Evolutionary conservation across 495 filamentous ascomycete species (phyloP).

Genomic region (Xylaria scruposa): DNA sequence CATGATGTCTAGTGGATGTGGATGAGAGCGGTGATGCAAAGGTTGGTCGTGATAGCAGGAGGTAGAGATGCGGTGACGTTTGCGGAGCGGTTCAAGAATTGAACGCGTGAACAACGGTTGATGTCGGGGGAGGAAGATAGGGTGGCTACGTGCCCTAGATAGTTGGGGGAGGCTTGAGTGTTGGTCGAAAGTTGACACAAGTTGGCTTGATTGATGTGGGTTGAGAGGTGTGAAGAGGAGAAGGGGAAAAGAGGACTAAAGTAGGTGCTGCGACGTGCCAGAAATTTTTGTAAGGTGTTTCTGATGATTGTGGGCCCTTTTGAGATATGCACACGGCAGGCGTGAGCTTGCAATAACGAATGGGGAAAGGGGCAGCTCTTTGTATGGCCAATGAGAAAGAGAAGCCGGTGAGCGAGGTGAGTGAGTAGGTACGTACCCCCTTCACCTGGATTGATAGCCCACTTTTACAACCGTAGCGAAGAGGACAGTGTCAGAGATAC

Average conservation of each 20-base stretch:
- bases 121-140: conserved; percentile 67
- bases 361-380: conserved; percentile 20
- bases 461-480: not conserved
- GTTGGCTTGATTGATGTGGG: conserved; percentile 50
- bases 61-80: conserved; percentile 50
- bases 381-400: conserved; percentile 21
- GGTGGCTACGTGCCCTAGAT: conserved; percentile 94
- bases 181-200: conserved; percentile 47
- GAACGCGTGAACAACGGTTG: conserved; percentile 61
- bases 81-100: conserved; percentile 50
- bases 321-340: conserved; percentile 37
- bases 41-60: conserved; percentile 3
- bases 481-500: not conserved
- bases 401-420: not conserved
- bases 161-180: conserved; percentile 46
- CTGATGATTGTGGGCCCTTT: conserved; percentile 43
- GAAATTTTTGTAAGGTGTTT: conserved; percentile 59
- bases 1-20: conserved; percentile 56
- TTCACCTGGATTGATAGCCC: not conserved
- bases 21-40: conserved; percentile 22
- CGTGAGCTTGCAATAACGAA: conserved; percentile 28
- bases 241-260: conserved; percentile 45
- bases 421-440: not conserved
- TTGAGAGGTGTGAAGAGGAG: conserved; percentile 56
- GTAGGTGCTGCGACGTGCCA: conserved; percentile 47